These are phyloP conservation scores for Peniophora sp. DNA, from an alignment of 1,284 basidiomycete species.

Conservation along the genomic window DNA sequence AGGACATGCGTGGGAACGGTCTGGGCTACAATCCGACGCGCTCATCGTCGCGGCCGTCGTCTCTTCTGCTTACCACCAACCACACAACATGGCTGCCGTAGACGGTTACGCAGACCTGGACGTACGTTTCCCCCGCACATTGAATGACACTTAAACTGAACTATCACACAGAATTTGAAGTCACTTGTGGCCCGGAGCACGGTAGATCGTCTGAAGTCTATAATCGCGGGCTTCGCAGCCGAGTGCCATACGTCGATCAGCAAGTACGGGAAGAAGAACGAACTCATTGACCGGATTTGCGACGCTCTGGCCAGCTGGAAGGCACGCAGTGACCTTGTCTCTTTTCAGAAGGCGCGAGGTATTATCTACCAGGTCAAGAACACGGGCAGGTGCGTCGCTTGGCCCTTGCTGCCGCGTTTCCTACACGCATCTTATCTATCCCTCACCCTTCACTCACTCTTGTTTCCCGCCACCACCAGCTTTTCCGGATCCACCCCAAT, in stretches of 20 bases:
- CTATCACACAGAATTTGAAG: conserved; percentile 30
- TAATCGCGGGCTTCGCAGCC: conserved; percentile 66
- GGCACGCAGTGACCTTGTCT: conserved; percentile 42
- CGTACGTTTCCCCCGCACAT: conserved; percentile 25
- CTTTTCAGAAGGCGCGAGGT: conserved; percentile 57
- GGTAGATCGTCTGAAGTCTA: conserved; percentile 74
- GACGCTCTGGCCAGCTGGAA: conserved; percentile 52
- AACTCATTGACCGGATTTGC: conserved; percentile 68
- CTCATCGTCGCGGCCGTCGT: conserved; percentile 1
- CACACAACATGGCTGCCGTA: conserved; percentile 31
- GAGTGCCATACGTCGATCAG: conserved; percentile 59
- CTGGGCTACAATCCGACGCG: neutral
- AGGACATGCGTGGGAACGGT: conserved; percentile 9
- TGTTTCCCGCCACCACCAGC: neutral
- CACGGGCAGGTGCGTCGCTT: conserved; percentile 48
- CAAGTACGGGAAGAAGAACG: conserved; percentile 79
- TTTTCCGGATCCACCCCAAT: neutral
- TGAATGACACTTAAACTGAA: conserved; percentile 7
- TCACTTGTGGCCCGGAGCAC: conserved; percentile 48
- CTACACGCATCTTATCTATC: neutral
- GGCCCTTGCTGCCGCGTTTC: conserved; percentile 7
- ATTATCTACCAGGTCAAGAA: conserved; percentile 55
- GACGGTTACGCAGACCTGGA: conserved; percentile 58
- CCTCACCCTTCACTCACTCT: neutral
- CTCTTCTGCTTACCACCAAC: neutral